These are phyloP conservation scores for Fusarium sp. DNA, from an alignment of 2,329 filamentous ascomycete genomes.

Conservation along the genomic window DNA sequence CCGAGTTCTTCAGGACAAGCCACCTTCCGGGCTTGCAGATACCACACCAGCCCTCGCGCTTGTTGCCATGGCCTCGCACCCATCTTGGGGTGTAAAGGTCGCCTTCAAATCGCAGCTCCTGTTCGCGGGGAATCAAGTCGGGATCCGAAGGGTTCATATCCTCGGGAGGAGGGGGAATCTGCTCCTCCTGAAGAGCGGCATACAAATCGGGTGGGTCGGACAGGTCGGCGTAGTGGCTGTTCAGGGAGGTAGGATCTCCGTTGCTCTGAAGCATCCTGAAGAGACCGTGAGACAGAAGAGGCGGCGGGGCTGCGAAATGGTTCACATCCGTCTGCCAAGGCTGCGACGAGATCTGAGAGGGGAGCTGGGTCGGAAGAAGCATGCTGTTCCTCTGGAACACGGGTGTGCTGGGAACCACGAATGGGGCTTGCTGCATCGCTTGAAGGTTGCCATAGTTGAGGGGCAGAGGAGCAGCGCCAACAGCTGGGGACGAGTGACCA, in stretches of 20 bases:
- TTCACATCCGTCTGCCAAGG: conserved; percentile 63
- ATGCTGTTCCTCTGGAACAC: conserved; percentile 68
- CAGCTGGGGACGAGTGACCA: conserved; percentile 56
- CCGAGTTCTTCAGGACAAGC: conserved; percentile 90
- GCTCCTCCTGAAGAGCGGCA: conserved; percentile 79
- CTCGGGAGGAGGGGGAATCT: conserved; percentile 78
- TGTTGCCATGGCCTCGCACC: conserved; percentile 88
- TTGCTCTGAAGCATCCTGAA: conserved; percentile 83
- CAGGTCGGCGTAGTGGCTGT: conserved; percentile 78
- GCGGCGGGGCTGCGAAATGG: conserved; percentile 70
- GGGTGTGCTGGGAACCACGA: conserved; percentile 64
- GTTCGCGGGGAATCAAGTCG: conserved; percentile 81
- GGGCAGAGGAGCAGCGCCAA: conserved; percentile 61
- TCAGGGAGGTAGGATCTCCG: conserved; percentile 74
- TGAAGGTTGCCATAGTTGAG: conserved; percentile 68
- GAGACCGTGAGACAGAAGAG: conserved; percentile 76
- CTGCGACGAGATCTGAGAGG: conserved; percentile 64
- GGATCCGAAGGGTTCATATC: conserved; percentile 85
- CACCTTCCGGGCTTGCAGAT: conserved; percentile 88
- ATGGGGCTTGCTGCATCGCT: conserved; percentile 66
- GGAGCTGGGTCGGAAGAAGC: conserved; percentile 62
- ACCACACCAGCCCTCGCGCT: conserved; percentile 90
- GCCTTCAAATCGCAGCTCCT: conserved; percentile 81
- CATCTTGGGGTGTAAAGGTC: conserved; percentile 87
- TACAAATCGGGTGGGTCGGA: conserved; percentile 83